Evolutionary conservation across 1,139 yeast genomes (phyloP), one percentile per base, ranked within the genome.

Genomic region (Yamadazyma taylorii): DNA sequence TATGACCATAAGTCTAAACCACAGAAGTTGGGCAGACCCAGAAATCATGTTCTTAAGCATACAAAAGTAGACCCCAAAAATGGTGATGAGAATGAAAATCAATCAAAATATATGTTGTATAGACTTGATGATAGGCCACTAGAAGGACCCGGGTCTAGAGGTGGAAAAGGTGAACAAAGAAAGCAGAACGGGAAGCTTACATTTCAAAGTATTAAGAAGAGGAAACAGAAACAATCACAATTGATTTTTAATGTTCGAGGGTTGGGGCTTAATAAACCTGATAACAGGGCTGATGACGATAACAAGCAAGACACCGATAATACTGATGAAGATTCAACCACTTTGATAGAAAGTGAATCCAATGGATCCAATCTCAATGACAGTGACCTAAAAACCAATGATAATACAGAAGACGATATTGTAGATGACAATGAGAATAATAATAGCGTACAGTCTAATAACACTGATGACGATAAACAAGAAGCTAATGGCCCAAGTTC

Each of bases 71-170:
- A 36, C 2, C 31, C 40, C 25, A 50, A 58, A 27, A 59, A 63
- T 2, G 55, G 69, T 1, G 45, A 55, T 7, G 52, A 57, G 35
- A 69, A 69, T 46, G 53, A 55, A 35, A 60, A 56, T 25, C 60
- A 62, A 35, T 54, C 73, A 9, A 54, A 63, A 21, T 48, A 66
- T 24, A 60, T 71, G 34, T 59, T 59, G 44, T 69, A 69, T 39
- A 46, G 74, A 16, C 52, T 69, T 12, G 73, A 69, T 45, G 48
- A 55, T 16, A 51, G 53, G 23, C 75, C 75, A 1, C 48, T 69
- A 0, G 66, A 59, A 39, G 75, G 75, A 0, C 73, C 74, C 0
- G 75, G 75, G 0, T 68, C 74, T 3, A 53, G 75, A 10, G 75
- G 75, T 3, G 75, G 75, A 1, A 58, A 55, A 36, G 53, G 53